phyloP scores from a whole-genome alignment of 2,329 filamentous ascomycete species.

The Hymenoscyphus linearis region DNA sequence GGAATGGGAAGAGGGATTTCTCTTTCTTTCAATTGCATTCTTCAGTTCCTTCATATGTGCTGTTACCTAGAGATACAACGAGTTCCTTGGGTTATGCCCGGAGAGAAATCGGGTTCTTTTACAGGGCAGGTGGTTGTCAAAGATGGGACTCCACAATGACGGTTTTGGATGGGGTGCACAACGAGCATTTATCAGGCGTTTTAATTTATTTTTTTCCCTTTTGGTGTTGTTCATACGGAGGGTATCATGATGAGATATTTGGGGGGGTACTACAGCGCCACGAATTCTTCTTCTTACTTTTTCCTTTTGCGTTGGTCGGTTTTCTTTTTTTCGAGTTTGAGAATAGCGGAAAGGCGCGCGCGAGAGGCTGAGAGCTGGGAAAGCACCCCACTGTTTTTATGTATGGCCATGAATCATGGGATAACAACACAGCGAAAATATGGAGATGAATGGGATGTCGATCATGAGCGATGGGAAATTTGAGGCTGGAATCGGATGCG shows the following conservation, averaged over 20 bases:
- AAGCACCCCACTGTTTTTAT: not conserved
- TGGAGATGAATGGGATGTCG: not conserved
- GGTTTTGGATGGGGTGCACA: not conserved
- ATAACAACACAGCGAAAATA: not conserved
- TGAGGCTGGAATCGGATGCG: no score
- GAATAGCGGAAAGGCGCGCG: not conserved
- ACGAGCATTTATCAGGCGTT: not conserved
- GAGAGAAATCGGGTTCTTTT: not conserved
- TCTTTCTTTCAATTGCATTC: not conserved
- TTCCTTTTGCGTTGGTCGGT: not conserved
- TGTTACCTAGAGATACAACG: no score
- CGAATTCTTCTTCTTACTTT: not conserved
- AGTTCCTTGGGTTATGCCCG: not conserved
- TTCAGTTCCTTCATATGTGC: not conserved
- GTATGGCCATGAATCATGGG: not conserved
- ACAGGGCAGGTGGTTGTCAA: not conserved
- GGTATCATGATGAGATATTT: not conserved
- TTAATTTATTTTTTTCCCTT: no score
- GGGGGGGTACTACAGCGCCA: not conserved
- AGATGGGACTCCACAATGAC: not conserved
- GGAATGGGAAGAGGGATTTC: not conserved
- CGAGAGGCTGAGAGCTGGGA: no score
- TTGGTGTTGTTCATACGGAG: not conserved
- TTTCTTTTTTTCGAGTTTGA: not conserved
- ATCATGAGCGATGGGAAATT: not conserved